phyloP scores from a whole-genome alignment of 2,329 filamentous ascomycete species.

The Zopfia rhizophila region DNA sequence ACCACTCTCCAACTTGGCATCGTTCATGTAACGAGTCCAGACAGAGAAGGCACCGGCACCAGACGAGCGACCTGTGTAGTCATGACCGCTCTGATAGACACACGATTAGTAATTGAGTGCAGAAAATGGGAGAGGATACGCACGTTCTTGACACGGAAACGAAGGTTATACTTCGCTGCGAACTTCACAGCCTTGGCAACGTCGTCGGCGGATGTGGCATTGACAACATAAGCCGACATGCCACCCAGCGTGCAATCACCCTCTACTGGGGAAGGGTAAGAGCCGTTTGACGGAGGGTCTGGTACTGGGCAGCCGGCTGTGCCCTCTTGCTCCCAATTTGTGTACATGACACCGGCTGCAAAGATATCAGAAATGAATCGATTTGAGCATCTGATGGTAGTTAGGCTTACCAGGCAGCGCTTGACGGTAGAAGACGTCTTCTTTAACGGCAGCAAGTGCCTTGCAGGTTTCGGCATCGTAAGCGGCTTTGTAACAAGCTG shows the following conservation, averaged over 20 bases:
- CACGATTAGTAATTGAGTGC: no score
- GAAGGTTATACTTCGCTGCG: slow-evolving; percentile 11
- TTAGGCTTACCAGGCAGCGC: not conserved
- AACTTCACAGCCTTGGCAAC: slow-evolving; percentile 6
- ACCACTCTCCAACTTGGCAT: not conserved
- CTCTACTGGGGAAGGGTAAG: not conserved
- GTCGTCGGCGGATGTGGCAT: slow-evolving; percentile 3
- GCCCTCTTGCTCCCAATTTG: slow-evolving; percentile 4
- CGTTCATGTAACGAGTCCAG: slow-evolving; percentile 4
- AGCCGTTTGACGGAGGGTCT: not conserved
- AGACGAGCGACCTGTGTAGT: not conserved
- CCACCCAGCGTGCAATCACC: slow-evolving; percentile 6
- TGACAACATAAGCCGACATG: slow-evolving; percentile 12
- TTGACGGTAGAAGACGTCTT: not conserved
- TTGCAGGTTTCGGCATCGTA: slow-evolving; percentile 7
- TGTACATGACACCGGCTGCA: slow-evolving; percentile 11
- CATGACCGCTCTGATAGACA: no score
- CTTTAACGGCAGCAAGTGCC: not conserved
- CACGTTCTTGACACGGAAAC: slow-evolving; percentile 11
- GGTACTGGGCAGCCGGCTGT: slow-evolving; percentile 8
- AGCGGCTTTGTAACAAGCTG: not conserved
- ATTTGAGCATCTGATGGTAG: not conserved
- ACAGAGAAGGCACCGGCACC: not conserved
- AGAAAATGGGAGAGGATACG: no score
- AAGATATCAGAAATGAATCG: not conserved